A percentile compares a stretch with the other conserved stretches of the same genome.
These are phyloP conservation scores for Paramicrosporidium saccamoebae DNA, from an alignment of 371 early-diverging fungal genomes.

Conservation along the genomic window DNA sequence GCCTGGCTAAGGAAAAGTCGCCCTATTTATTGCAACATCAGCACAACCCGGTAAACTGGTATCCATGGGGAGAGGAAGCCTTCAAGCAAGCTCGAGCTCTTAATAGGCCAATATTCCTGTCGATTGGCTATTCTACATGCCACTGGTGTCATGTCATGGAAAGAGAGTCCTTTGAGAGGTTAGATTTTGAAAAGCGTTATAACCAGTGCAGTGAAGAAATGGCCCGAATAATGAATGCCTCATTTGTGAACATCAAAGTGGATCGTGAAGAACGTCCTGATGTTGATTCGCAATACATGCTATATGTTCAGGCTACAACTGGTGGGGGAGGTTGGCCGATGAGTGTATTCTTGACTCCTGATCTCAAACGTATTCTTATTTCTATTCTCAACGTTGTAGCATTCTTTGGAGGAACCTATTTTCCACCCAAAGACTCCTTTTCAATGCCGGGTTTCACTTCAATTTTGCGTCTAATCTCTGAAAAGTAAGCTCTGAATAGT, in stretches of 20 bases:
- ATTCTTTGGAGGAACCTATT: slow-evolving; percentile 26
- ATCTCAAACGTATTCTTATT: slow-evolving; percentile 9
- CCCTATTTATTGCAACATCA: slow-evolving; percentile 1
- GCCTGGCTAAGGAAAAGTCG: slow-evolving; percentile 1
- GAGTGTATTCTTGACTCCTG: slow-evolving; percentile 21
- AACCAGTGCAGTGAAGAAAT: slow-evolving; percentile 11
- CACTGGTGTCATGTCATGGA: slow-evolving; percentile 40
- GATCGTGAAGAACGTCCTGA: slow-evolving; percentile 22
- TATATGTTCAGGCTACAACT: slow-evolving; percentile 7
- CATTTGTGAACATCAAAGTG: slow-evolving; percentile 17
- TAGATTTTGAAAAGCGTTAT: no score
- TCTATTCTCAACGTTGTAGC: slow-evolving; percentile 3
- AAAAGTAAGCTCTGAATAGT: no score
- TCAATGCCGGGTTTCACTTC: slow-evolving; percentile 5
- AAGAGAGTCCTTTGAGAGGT: slow-evolving; percentile 23
- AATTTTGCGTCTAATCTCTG: no score
- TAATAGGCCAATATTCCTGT: slow-evolving; percentile 20
- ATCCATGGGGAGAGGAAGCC: slow-evolving; percentile 28
- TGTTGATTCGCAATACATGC: slow-evolving; percentile 24
- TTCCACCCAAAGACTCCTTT: slow-evolving; percentile 13
- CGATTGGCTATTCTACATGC: slow-evolving; percentile 26
- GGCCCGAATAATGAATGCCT: slow-evolving; percentile 16
- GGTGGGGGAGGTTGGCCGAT: slow-evolving; percentile 28
- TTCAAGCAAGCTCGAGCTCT: slow-evolving; percentile 12
- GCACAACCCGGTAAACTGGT: slow-evolving; percentile 17